A percentile compares a stretch with the other conserved stretches of the same genome.
These are phyloP conservation scores for Mycena venus DNA, from an alignment of 768 basidiomycete species.

Conservation along the genomic window DNA sequence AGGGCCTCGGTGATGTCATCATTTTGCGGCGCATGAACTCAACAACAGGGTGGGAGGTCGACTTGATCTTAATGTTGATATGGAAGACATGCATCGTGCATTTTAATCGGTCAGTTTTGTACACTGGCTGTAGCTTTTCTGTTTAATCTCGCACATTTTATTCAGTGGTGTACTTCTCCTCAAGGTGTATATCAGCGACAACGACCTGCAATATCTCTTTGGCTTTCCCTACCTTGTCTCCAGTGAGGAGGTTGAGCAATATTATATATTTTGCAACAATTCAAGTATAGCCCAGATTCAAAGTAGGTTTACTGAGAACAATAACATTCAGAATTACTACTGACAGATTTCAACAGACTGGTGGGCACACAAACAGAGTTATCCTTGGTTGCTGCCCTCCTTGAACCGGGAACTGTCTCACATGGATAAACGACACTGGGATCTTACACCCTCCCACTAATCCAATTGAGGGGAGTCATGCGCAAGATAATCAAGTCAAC, in stretches of 20 bases:
- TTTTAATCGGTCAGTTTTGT: too few species aligned
- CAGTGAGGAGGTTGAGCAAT: neutral
- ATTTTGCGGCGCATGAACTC: neutral
- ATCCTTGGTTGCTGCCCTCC: slow-evolving; percentile 12
- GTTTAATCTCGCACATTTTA: too few species aligned
- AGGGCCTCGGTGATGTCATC: too few species aligned
- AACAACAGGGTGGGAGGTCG: too few species aligned
- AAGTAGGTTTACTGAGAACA: neutral
- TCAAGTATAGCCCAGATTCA: neutral
- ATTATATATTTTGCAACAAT: neutral
- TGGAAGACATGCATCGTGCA: too few species aligned
- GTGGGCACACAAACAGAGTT: slow-evolving; percentile 11
- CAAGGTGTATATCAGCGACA: neutral
- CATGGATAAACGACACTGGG: neutral
- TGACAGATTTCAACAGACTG: neutral
- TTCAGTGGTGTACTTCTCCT: neutral
- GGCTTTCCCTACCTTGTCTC: neutral
- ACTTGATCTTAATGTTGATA: too few species aligned
- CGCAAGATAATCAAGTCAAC: too few species aligned
- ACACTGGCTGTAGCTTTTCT: too few species aligned
- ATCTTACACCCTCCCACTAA: neutral
- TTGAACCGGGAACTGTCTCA: slow-evolving; percentile 10
- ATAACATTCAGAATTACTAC: neutral
- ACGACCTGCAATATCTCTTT: neutral
- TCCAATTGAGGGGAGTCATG: neutral